Evolutionary conservation across 202 grass and related monocot species (phyloP).

Genomic region (Eragrostis tef): DNA sequence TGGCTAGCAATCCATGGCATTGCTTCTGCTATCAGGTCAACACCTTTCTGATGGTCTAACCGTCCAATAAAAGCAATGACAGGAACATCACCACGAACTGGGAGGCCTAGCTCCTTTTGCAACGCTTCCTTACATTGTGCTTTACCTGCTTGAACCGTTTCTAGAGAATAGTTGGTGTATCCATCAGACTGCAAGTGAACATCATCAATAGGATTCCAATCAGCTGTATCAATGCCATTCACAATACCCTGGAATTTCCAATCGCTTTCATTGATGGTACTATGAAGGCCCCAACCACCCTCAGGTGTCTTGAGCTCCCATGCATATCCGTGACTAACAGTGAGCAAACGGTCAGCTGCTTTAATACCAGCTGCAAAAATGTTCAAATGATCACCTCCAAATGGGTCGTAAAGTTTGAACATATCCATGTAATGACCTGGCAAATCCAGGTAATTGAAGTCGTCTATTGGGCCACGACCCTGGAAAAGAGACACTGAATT

Average conservation of each 20-base stretch:
- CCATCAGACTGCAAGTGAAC: conserved; percentile 72
- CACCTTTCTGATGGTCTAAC: conserved; percentile 83
- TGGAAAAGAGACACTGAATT: conserved; percentile 46
- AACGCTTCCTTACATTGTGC: conserved; percentile 74
- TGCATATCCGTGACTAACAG: conserved; percentile 91
- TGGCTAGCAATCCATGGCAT: conserved; percentile 91
- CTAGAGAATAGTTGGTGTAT: conserved; percentile 74
- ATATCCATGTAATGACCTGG: conserved; percentile 74
- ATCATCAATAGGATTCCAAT: conserved; percentile 82
- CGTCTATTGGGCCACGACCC: conserved; percentile 81
- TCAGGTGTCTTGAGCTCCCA: conserved; percentile 89
- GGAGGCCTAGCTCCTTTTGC: conserved; percentile 70
- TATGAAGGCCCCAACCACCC: conserved; percentile 91
- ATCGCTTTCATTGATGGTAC: conserved; percentile 68
- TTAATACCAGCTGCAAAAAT: conserved; percentile 90
- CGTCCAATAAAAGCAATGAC: conserved; percentile 85
- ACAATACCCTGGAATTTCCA: conserved; percentile 91
- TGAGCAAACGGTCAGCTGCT: conserved; percentile 76
- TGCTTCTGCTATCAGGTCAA: conserved; percentile 82
- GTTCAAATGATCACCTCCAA: conserved; percentile 80
- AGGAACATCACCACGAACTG: conserved; percentile 62
- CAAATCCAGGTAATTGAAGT: conserved; percentile 72
- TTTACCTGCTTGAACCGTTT: conserved; percentile 70
- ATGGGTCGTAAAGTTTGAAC: conserved; percentile 71
- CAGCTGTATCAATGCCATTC: conserved; percentile 71